Percentiles rank a stretch among this genome's conserved stretches.
phyloP scores from a whole-genome alignment of 2,329 filamentous ascomycete genomes.

The Dothiorella sarmentorum region DNA sequence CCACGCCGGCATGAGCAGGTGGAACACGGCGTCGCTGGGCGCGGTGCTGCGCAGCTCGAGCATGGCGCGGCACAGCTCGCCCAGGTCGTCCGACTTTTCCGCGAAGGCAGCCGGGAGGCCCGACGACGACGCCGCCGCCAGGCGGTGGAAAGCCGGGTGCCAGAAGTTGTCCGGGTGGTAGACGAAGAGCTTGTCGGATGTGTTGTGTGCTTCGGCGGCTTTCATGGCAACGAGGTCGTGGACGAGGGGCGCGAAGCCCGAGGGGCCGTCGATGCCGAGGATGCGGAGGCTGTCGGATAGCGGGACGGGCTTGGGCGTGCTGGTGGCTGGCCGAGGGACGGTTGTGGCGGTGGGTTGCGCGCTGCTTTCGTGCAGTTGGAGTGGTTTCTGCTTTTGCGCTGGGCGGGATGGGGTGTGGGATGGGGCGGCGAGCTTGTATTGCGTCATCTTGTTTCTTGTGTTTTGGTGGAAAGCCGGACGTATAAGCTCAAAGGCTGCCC shows the following conservation, averaged over 20 bases:
- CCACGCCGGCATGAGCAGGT: not conserved
- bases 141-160: conserved; percentile 41
- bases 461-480: too few species aligned
- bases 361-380: too few species aligned
- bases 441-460: too few species aligned
- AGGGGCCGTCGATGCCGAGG: not conserved
- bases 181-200: conserved; percentile 38
- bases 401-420: too few species aligned
- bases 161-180: conserved; percentile 44
- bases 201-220: not conserved
- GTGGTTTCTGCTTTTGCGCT: too few species aligned
- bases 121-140: conserved; percentile 34
- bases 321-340: too few species aligned
- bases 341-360: too few species aligned
- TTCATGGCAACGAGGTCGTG: not conserved
- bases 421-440: too few species aligned
- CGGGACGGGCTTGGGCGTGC: too few species aligned
- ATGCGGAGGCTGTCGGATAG: not conserved
- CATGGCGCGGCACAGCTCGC: not conserved
- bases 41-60: not conserved
- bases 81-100: conserved; percentile 42
- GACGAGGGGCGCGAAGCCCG: not conserved
- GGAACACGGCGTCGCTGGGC: not conserved
- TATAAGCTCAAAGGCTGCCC: too few species aligned
- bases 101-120: conserved; percentile 35